phyloP scores from a whole-genome alignment of 2,329 filamentous ascomycete genomes.

The Parascedosporium putredinis region DNA sequence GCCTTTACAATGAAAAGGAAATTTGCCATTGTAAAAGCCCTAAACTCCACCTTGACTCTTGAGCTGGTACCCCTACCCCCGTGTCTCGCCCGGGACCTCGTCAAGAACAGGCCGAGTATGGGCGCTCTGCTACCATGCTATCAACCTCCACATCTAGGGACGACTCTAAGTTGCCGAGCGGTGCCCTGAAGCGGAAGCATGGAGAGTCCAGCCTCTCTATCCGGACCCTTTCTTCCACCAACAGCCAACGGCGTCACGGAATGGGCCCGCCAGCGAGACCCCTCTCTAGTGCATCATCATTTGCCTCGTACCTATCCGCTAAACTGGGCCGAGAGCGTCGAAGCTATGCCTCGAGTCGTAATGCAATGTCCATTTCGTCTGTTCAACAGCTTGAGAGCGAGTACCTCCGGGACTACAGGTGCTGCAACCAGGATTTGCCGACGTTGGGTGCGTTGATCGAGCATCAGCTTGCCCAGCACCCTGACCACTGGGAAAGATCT shows the following conservation, averaged over 20 bases:
- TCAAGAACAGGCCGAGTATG: no score
- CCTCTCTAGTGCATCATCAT: not conserved
- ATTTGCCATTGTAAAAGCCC: no score
- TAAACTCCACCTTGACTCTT: no score
- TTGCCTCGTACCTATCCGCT: not conserved
- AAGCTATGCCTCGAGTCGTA: no score
- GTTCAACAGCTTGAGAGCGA: not conserved
- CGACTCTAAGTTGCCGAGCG: no score
- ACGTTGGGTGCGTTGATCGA: not conserved
- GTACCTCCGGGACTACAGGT: not conserved
- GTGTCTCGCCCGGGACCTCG: no score
- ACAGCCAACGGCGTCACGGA: not conserved
- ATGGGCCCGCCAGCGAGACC: no score
- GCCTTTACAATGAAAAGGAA: no score
- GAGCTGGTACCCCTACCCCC: no score
- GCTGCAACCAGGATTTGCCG: not conserved
- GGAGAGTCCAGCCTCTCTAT: not conserved
- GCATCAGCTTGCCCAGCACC: not conserved
- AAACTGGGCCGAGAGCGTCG: not conserved
- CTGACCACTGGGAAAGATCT: no score
- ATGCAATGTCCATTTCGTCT: not conserved
- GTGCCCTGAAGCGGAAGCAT: not conserved
- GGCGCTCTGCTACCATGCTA: no score
- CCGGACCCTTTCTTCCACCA: not conserved
- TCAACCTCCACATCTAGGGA: no score